Base-by-base conservation (phyloP, 345 rosid genomes). In the Bruguiera gymnorhiza region DNA sequence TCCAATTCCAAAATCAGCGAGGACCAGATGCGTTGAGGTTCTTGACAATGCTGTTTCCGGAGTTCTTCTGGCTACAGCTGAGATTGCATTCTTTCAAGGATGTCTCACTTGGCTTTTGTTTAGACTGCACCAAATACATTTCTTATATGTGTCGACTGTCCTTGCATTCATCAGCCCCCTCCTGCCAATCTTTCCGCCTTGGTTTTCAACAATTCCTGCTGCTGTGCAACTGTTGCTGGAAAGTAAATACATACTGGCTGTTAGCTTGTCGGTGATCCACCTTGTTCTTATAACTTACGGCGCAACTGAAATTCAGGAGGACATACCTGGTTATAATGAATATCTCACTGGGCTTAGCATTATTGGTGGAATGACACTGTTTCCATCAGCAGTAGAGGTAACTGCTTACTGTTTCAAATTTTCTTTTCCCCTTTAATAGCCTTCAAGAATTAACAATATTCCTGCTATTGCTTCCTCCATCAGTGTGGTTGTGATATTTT, bases 341-440 rank as follows among this genome's bases (percentile, higher is more conserved):
- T 92, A 92, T 75, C 85, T 95, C 30, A 92, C 96, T 0, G 99
- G 96, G 64, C 92, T 95, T 70, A 92, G 99, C 79, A 92, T 95
- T 72, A 87, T 95, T 34, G 99, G 99, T 73, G 99, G 97, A 79
- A 91, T 95, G 82, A 83, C 99, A 76, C 75, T 95, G 77, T 95
- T 95, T 78, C 92, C 91, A 70, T 92, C 98, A 73, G 97, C 93
- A 24, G 59, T 95, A 31, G 99, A 95, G 98, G 97, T 95, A 85
- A 65, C 27, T 54, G 46, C 48, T 68, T 11, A 13, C 4, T 13
- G 19, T 43, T 43, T 43, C 50, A 43, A 43, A 11, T 3, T 43
- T 43, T 43, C 50, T 2, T 56, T 43, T 60, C 27, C 50, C 34
- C 37, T 59, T 30, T 27, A 23, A 65, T 73, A 70, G 15, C 6